phyloP scores from a whole-genome alignment of 805 yeast genomes.

The Cyberlindnera subsufficiens region DNA sequence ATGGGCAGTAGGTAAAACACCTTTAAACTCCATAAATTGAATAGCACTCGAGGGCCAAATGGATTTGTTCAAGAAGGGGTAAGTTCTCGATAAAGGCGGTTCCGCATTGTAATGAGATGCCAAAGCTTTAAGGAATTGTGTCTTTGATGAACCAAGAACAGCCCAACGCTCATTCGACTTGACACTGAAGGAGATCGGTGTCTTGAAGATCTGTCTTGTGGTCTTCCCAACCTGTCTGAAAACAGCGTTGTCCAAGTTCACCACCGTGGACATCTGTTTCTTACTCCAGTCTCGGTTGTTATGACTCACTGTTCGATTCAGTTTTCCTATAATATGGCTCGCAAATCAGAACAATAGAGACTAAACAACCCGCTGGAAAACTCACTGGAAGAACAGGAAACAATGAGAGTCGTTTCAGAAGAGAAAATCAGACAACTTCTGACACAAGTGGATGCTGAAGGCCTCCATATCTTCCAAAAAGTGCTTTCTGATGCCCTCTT shows the following conservation, averaged over 20 bases:
- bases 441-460: constrained; percentile 19
- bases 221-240: constrained; percentile 9
- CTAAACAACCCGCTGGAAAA: too few species aligned
- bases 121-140: constrained; percentile 47
- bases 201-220: constrained; percentile 26
- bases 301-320: too few species aligned
- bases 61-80: constrained; percentile 44
- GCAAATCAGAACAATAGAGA: too few species aligned
- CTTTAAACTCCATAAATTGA: constrained; percentile 40
- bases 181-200: constrained; percentile 37
- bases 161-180: constrained; percentile 43
- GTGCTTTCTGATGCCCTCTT: constrained; percentile 32
- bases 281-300: too few species aligned
- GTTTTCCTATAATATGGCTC: too few species aligned
- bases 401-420: constrained; percentile 32
- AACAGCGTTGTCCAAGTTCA: constrained; percentile 16
- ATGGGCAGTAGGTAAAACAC: constrained; percentile 54
- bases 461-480: constrained; percentile 30
- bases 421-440: constrained; percentile 26
- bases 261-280: constrained; percentile 10
- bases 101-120: constrained; percentile 47
- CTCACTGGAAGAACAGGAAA: background rate
- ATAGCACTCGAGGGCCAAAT: constrained; percentile 41
- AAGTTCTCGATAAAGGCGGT: constrained; percentile 49
- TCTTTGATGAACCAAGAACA: constrained; percentile 48